Conservation (phyloP, 345 rosid genomes). For the Gossypium australe region DNA sequence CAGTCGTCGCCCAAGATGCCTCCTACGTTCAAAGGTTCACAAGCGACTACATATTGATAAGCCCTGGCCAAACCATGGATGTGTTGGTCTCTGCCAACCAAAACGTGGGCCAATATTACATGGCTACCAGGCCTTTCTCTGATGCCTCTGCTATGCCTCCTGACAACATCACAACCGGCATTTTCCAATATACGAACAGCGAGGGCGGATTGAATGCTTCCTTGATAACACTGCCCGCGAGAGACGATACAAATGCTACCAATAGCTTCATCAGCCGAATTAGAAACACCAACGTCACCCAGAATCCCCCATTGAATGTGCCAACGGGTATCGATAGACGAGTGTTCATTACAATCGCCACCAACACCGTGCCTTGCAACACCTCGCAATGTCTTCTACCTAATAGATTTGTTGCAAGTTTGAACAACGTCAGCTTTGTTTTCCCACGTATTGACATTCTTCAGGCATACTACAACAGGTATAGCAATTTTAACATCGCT, state of each 20-base stretch:
- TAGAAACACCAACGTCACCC: conserved; percentile 15
- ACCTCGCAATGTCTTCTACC: background rate
- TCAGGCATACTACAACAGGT: conserved; percentile 1
- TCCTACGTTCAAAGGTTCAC: conserved; percentile 22
- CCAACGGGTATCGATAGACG: background rate
- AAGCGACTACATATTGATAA: conserved; percentile 12
- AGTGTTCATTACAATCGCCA: conserved; percentile 10
- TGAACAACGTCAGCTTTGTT: background rate
- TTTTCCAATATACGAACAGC: conserved; percentile 26
- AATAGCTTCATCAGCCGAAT: background rate
- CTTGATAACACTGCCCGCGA: background rate
- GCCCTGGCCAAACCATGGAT: conserved; percentile 34
- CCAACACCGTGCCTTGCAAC: conserved; percentile 17
- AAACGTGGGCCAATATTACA: conserved; percentile 24
- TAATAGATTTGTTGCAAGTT: background rate
- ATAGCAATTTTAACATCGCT: background rate
- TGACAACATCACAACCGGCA: conserved; percentile 27
- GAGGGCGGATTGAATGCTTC: background rate
- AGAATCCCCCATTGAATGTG: background rate
- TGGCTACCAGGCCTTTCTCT: conserved; percentile 17
- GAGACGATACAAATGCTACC: background rate
- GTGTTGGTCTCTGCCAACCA: conserved; percentile 23
- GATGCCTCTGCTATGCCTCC: background rate
- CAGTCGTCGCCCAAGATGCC: conserved; percentile 28
- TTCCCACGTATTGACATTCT: conserved; percentile 17